These are phyloP conservation scores for Coprinopsis sp. DNA, from an alignment of 768 basidiomycete genomes.

Conservation along the genomic window DNA sequence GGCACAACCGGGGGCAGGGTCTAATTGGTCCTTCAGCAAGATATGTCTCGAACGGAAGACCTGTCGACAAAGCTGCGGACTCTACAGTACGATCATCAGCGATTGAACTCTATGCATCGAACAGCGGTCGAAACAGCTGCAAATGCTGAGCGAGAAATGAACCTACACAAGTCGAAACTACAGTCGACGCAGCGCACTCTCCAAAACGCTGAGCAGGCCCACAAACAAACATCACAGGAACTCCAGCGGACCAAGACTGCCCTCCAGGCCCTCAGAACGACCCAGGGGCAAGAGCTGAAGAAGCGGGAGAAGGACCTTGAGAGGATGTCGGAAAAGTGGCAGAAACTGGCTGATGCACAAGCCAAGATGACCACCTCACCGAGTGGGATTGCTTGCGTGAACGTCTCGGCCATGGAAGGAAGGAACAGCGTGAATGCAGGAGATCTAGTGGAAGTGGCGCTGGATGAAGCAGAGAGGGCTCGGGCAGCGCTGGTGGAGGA, in stretches of 20 bases:
- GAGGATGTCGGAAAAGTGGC: constrained; percentile 69
- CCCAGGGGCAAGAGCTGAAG: constrained; percentile 69
- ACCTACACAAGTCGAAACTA: constrained; percentile 65
- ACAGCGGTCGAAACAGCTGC: constrained; percentile 55
- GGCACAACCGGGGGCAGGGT: constrained; percentile 3
- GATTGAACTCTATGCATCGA: constrained; percentile 62
- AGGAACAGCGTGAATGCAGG: constrained; percentile 41
- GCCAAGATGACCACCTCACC: constrained; percentile 45
- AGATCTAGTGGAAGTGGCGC: constrained; percentile 56
- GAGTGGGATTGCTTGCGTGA: constrained; percentile 53
- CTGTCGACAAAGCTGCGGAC: constrained; percentile 71
- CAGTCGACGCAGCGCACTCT: constrained; percentile 44
- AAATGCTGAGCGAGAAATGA: constrained; percentile 75
- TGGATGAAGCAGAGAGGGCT: constrained; percentile 71
- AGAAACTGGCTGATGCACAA: constrained; percentile 65
- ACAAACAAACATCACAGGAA: constrained; percentile 61
- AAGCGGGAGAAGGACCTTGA: constrained; percentile 80
- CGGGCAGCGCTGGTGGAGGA: constrained; percentile 59
- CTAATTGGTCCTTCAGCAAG: too few species aligned
- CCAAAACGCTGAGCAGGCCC: constrained; percentile 5
- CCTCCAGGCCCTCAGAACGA: constrained; percentile 63
- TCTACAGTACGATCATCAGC: constrained; percentile 76
- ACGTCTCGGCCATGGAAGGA: constrained; percentile 44
- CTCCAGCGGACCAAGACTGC: constrained; percentile 68
- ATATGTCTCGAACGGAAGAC: constrained; percentile 77